Evolutionary conservation across 202 grass and related monocot species (phyloP), one percentile per base, ranked within the genome.

Genomic region (Setaria viridis): DNA sequence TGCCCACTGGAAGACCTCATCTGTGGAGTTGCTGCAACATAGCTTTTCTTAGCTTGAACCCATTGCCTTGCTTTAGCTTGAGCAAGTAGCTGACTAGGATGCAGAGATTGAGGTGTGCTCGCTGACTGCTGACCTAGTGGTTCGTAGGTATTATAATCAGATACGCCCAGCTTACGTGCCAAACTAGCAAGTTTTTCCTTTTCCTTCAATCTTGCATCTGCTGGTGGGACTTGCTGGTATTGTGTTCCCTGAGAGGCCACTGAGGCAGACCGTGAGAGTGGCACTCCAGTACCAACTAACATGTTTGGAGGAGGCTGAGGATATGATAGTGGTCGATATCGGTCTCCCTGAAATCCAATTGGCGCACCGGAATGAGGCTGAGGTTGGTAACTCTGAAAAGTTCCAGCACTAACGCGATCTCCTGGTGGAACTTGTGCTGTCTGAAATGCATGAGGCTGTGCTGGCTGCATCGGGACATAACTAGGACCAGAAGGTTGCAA

Each of bases 61-160:
- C 11, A 7, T 15, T 72, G 47, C 15, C 15, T 12, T 2, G 7
- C 48, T 49, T 72, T 82, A n/a, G 49, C 49, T 78, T 47, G 78
- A 58, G 65, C 29, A 78, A 42, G 46, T 33, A 33, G 32, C 41
- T 43, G 68, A 59, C 14, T 74, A 1, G 41, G 41, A 41, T 75
- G 50, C 7, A 68, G 30, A 82, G 30, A 16, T 16, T 80, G 74
- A 57, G 57, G 30, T 67, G 60, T 80, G 67, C 80, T 62, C 19
- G 25, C 59, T 68, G 49, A n/a, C 64, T 65, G 78, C 25, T 78
- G 74, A 72, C 33, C 11, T 4, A 43, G 33, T 53, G 74, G 43
- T 60, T 19, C 74, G 10, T 79, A 37, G 25, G 19, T 46, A 83
- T 75, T 74, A 48, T 90, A 84, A 83, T 90, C 67, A 84, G 84